Percentiles rank a stretch among this genome's conserved stretches.
Evolutionary conservation across 2,329 filamentous ascomycete species (phyloP).

Genomic region (Paramyrothecium roridum): DNA sequence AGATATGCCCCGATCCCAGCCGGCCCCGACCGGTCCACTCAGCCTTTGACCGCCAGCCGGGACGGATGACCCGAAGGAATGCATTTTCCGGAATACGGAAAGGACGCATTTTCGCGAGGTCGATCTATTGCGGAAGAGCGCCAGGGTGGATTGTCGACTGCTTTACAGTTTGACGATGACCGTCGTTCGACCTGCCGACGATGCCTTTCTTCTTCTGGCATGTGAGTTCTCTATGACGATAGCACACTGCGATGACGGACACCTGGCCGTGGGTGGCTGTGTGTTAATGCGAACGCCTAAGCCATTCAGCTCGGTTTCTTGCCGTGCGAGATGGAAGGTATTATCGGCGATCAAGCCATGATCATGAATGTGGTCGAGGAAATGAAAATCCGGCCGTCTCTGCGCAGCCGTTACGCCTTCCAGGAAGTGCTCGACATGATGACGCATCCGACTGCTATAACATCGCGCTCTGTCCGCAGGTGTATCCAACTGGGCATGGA

Average conservation of each 20-base stretch:
- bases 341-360: slow-evolving; percentile 22
- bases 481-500: slow-evolving; percentile 14
- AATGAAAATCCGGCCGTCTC: slow-evolving; percentile 35
- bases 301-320: slow-evolving; percentile 13
- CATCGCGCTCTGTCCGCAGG: slow-evolving; percentile 11
- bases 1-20: too few species aligned
- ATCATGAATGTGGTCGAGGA: slow-evolving; percentile 33
- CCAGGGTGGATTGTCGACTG: too few species aligned
- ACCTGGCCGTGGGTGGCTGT: neutral
- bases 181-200: neutral
- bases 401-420: slow-evolving; percentile 15
- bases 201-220: neutral
- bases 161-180: too few species aligned
- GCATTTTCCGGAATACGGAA: too few species aligned
- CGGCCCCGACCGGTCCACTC: too few species aligned
- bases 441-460: slow-evolving; percentile 42
- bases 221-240: neutral
- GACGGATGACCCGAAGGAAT: too few species aligned
- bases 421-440: slow-evolving; percentile 44
- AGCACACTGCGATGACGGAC: neutral
- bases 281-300: neutral
- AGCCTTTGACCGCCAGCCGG: too few species aligned
- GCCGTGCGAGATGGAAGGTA: slow-evolving; percentile 14
- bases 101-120: too few species aligned
- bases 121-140: too few species aligned